phyloP scores from a whole-genome alignment of 2,329 filamentous ascomycete species.

The Teratosphaeria zuluensis region DNA sequence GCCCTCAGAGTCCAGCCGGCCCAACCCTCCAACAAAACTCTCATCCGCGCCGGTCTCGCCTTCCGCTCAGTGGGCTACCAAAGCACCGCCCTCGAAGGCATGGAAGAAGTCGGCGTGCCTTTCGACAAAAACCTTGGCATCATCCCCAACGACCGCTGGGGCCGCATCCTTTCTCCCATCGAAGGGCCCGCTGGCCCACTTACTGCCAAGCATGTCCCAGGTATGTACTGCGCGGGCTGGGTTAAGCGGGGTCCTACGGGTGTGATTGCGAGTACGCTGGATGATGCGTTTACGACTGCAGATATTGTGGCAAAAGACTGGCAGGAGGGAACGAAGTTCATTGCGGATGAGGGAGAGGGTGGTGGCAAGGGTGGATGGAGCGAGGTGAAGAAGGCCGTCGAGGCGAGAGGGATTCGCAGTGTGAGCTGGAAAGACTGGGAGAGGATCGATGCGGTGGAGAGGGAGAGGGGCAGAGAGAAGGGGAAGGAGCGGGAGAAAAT shows the following conservation, averaged over 20 bases:
- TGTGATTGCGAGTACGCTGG: conserved; percentile 93
- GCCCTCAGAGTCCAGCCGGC: conserved; percentile 16
- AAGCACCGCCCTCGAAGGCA: conserved; percentile 64
- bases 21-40: conserved; percentile 21
- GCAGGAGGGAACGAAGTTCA: conserved; percentile 38
- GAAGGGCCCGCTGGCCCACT: conserved; percentile 32
- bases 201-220: conserved; percentile 47
- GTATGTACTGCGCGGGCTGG: conserved; percentile 91
- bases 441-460: conserved; percentile 72
- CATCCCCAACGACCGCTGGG: conserved; percentile 71
- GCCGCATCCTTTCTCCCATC: conserved; percentile 51
- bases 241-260: conserved; percentile 91
- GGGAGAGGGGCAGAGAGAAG: conserved; percentile 49
- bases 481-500: conserved; percentile 74
- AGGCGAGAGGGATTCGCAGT: conserved; percentile 46
- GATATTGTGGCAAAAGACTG: conserved; percentile 79
- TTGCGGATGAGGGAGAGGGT: conserved; percentile 27
- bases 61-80: conserved; percentile 96
- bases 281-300: conserved; percentile 81
- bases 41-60: conserved; percentile 57
- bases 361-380: conserved; percentile 59
- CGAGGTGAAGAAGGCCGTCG: conserved; percentile 54
- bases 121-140: conserved; percentile 69
- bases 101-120: conserved; percentile 61
- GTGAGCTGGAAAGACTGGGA: conserved; percentile 82